A percentile compares a stretch with the other conserved stretches of the same genome.
These are phyloP conservation scores for Suhomyces yuchorum DNA, from an alignment of 1,139 yeast species.

Conservation along the genomic window DNA sequence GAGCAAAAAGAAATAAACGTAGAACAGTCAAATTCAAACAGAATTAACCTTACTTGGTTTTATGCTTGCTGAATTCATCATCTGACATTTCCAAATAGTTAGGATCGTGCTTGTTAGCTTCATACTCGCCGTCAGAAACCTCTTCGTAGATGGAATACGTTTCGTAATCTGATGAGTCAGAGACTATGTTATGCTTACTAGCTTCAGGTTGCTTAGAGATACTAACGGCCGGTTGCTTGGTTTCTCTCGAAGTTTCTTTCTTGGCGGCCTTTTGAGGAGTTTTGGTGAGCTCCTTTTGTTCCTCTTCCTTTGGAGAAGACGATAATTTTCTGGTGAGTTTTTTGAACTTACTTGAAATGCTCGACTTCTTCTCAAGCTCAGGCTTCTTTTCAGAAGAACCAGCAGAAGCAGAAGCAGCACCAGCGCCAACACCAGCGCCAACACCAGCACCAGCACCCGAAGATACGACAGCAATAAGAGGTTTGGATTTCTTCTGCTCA, in stretches of 20 bases:
- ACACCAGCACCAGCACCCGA: slow-evolving; percentile 16
- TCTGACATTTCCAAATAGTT: slow-evolving; percentile 49
- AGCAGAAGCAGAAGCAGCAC: slow-evolving; percentile 6
- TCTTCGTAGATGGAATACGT: slow-evolving; percentile 53
- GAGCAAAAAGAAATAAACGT: background rate
- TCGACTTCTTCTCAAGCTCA: slow-evolving; percentile 16
- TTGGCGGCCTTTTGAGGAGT: slow-evolving; percentile 2
- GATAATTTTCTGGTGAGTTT: slow-evolving; percentile 26
- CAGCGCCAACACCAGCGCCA: slow-evolving; percentile 12
- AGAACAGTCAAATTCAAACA: background rate
- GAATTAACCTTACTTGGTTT: background rate
- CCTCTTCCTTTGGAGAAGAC: slow-evolving; percentile 11
- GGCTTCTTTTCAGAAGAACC: background rate
- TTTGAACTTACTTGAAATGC: slow-evolving; percentile 27
- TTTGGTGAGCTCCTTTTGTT: background rate
- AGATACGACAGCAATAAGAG: slow-evolving; percentile 15
- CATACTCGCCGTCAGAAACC: slow-evolving; percentile 51
- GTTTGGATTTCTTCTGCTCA: slow-evolving; percentile 14
- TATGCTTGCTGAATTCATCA: slow-evolving; percentile 32
- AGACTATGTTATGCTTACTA: slow-evolving; percentile 13
- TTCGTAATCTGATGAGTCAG: slow-evolving; percentile 25
- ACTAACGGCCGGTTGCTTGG: slow-evolving; percentile 11
- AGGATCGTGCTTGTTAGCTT: slow-evolving; percentile 47
- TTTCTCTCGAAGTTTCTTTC: slow-evolving; percentile 5
- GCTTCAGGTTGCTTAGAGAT: slow-evolving; percentile 16